Evolutionary conservation across 129 eudicot genomes (phyloP).

Genomic region (Flaveria linearis): DNA sequence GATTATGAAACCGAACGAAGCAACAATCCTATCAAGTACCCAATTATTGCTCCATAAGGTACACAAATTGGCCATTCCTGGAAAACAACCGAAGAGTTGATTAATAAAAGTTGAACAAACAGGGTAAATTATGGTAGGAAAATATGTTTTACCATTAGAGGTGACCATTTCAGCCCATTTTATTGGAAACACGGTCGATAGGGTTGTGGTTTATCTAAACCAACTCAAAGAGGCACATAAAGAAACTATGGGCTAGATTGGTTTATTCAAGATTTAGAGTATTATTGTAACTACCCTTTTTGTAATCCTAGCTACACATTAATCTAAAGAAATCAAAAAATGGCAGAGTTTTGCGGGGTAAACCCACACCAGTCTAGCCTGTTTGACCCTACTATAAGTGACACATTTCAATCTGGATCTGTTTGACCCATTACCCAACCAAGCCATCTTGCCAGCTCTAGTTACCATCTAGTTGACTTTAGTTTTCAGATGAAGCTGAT

Average conservation of each 20-base stretch:
- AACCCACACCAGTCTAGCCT: background rate
- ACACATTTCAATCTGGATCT: background rate
- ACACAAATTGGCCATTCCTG: constrained; percentile 21
- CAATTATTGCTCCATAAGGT: constrained; percentile 6
- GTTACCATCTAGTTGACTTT: background rate
- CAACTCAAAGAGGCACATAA: background rate
- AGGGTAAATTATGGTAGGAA: constrained; percentile 1
- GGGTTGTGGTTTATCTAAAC: background rate
- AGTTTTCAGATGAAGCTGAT: background rate
- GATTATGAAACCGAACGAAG: constrained; percentile 45
- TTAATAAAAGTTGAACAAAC: background rate
- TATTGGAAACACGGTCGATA: background rate
- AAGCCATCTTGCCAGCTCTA: background rate
- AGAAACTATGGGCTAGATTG: background rate
- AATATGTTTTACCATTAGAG: background rate
- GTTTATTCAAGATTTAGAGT: background rate
- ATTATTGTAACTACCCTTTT: background rate
- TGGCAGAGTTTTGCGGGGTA: too few relatives aligned
- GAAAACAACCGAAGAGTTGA: background rate
- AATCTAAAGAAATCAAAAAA: too few relatives aligned
- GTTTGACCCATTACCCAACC: background rate
- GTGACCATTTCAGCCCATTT: background rate
- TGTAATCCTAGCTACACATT: background rate
- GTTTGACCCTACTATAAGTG: background rate
- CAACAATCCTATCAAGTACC: constrained; percentile 41